phyloP scores from a whole-genome alignment of 805 yeast genomes.

The Saccharomycopsis schoenii region DNA sequence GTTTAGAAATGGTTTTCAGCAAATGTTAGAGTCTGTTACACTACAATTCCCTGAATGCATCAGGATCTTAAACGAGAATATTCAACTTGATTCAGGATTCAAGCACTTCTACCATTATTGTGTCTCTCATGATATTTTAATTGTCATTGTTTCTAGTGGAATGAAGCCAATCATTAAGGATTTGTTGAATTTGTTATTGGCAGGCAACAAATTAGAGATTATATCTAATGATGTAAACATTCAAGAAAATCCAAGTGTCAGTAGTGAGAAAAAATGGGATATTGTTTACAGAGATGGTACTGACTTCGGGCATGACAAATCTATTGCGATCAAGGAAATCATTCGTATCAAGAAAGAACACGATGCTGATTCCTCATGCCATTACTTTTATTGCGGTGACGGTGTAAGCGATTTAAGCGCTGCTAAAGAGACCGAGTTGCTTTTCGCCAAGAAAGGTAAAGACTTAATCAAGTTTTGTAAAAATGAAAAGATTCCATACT shows the following conservation, averaged over 20 bases:
- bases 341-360: conserved; percentile 24
- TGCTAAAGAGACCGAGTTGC: conserved; percentile 85
- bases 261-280: conserved; percentile 60
- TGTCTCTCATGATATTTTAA: conserved; percentile 58
- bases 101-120: conserved; percentile 75
- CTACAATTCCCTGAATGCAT: conserved; percentile 78
- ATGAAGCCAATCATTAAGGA: conserved; percentile 88
- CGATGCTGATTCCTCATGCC: conserved; percentile 23
- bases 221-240: conserved; percentile 67
- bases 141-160: conserved; percentile 84
- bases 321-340: conserved; percentile 55
- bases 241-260: conserved; percentile 24
- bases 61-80: conserved; percentile 50
- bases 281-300: conserved; percentile 81
- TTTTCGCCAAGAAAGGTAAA: conserved; percentile 88
- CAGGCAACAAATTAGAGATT: conserved; percentile 70
- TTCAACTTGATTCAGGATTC: conserved; percentile 87
- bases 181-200: conserved; percentile 46
- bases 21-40: conserved; percentile 66
- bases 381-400: conserved; percentile 89
- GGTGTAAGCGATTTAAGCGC: conserved; percentile 95
- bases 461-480: conserved; percentile 82
- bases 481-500: conserved; percentile 71
- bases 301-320: conserved; percentile 90
- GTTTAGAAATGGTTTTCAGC: conserved; percentile 74